These are phyloP conservation scores for Trametes punicea DNA, from an alignment of 768 basidiomycete species.

Conservation along the genomic window DNA sequence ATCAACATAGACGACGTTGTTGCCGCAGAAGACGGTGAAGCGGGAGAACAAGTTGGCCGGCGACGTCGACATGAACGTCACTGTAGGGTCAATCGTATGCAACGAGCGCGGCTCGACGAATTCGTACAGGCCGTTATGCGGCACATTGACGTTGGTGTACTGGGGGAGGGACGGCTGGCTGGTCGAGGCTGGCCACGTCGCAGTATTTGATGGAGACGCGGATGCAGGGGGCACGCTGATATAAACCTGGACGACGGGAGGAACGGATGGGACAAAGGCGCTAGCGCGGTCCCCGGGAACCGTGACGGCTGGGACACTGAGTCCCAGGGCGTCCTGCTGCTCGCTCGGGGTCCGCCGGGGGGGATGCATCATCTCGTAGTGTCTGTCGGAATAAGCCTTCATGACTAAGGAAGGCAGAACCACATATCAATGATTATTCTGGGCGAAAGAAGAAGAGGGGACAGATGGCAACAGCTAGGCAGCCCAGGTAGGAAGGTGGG, in stretches of 20 bases:
- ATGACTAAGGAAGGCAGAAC: constrained; percentile 19
- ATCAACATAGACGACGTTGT: constrained; percentile 51
- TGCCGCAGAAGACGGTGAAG: constrained; percentile 53
- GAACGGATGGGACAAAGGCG: not conserved
- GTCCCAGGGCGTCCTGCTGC: not conserved
- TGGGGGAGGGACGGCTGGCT: constrained; percentile 9
- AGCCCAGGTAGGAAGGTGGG: constrained; percentile 1
- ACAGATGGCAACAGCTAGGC: not conserved
- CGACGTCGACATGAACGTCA: constrained; percentile 55
- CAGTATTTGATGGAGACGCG: not conserved
- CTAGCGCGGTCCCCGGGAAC: not conserved
- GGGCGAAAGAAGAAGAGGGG: constrained; percentile 7
- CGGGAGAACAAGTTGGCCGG: constrained; percentile 49
- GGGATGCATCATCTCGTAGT: constrained; percentile 8
- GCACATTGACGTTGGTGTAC: constrained; percentile 8
- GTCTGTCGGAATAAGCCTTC: constrained; percentile 5
- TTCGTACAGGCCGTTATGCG: constrained; percentile 23
- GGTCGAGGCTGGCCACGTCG: not conserved
- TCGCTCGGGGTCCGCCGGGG: not conserved
- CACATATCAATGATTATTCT: constrained; percentile 19
- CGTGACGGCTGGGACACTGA: constrained; percentile 1
- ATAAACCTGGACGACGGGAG: constrained; percentile 14
- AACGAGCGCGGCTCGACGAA: constrained; percentile 47
- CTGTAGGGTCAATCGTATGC: constrained; percentile 59
- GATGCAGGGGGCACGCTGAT: constrained; percentile 21